Conservation (phyloP, 2,329 filamentous ascomycete species). For the Paecilomyces variotii region DNA sequence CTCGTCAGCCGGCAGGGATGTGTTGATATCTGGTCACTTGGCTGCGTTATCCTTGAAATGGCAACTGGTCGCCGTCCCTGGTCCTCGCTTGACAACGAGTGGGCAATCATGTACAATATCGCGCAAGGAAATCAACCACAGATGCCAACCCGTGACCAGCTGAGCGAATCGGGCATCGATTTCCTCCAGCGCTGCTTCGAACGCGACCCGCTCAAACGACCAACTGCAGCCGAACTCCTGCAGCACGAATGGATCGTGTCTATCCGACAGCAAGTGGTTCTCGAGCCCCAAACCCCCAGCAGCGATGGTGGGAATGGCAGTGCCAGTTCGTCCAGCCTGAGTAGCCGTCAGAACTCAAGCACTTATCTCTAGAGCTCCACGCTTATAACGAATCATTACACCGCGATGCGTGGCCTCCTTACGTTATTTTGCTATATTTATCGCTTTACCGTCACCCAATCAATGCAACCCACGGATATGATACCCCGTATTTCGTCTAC, state of each 20-base stretch:
- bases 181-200: constrained; percentile 83
- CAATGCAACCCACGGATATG: not conserved
- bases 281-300: constrained; percentile 33
- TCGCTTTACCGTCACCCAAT: not conserved
- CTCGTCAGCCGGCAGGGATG: constrained; percentile 69
- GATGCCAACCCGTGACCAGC: constrained; percentile 71
- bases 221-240: constrained; percentile 77
- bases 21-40: constrained; percentile 92
- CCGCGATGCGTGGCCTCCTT: not conserved
- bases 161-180: constrained; percentile 76
- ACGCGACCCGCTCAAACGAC: constrained; percentile 68
- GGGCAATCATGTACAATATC: constrained; percentile 99
- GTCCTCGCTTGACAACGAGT: constrained; percentile 95
- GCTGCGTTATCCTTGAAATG: constrained; percentile 97
- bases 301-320: constrained; percentile 33
- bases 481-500: not conserved
- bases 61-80: constrained; percentile 88
- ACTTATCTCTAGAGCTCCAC: not conserved
- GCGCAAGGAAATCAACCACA: constrained; percentile 91
- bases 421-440: constrained; percentile 3
- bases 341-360: constrained; percentile 21
- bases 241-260: constrained; percentile 81
- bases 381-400: not conserved
- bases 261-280: constrained; percentile 40
- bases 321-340: constrained; percentile 17